phyloP scores from a whole-genome alignment of 2,329 filamentous ascomycete species.

The Colletotrichum simmondsii region DNA sequence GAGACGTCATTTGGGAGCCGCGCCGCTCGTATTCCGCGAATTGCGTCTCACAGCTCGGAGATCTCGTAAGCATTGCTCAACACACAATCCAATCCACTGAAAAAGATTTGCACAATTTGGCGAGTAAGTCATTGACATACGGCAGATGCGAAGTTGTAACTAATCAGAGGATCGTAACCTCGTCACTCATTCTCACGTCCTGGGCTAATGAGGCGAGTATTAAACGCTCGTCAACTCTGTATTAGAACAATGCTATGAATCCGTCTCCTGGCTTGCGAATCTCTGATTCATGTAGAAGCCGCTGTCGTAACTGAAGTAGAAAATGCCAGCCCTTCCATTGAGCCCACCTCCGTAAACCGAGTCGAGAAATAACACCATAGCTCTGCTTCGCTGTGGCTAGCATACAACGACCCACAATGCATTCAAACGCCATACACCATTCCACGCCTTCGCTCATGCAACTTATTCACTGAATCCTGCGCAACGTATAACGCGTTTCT shows the following conservation, averaged over 20 bases:
- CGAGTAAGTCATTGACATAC: background rate
- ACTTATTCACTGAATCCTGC: background rate
- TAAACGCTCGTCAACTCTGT: background rate
- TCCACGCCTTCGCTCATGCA: constrained; percentile 28
- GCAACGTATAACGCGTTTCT: background rate
- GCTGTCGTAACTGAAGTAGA: constrained; percentile 2
- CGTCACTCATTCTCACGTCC: too few relatives aligned
- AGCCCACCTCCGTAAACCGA: constrained; percentile 6
- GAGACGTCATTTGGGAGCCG: constrained; percentile 28
- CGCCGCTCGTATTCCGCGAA: background rate
- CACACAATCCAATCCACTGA: background rate
- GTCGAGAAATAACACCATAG: constrained; percentile 4
- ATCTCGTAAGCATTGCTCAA: background rate
- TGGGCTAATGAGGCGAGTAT: background rate
- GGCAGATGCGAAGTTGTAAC: too few relatives aligned
- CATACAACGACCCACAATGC: constrained; percentile 22
- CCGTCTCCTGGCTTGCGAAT: background rate
- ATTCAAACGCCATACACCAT: constrained; percentile 29
- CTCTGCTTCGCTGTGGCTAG: constrained; percentile 9
- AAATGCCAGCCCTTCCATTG: constrained; percentile 3
- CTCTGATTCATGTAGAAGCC: constrained; percentile 1
- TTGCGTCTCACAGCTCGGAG: background rate
- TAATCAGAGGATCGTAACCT: too few relatives aligned
- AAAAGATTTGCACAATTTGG: background rate
- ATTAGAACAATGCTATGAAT: constrained; percentile 19